These are phyloP conservation scores for Tardiomyces depauwii DNA, from an alignment of 1,139 yeast genomes.

Conservation along the genomic window DNA sequence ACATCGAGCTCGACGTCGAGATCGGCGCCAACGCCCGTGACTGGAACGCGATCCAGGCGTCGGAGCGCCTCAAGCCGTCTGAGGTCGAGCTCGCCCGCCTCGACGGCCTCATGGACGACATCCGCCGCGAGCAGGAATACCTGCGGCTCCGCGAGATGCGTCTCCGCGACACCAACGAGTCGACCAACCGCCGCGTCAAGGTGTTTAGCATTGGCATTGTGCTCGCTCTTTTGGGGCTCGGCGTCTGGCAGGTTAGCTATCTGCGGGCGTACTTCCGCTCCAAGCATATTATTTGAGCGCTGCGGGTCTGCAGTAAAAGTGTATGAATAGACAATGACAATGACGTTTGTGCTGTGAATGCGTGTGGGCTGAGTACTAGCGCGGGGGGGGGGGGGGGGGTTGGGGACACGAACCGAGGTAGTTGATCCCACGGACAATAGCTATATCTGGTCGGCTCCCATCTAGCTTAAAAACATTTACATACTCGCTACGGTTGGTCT, in stretches of 20 bases:
- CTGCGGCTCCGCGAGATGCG: constrained; percentile 80
- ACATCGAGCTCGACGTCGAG: constrained; percentile 82
- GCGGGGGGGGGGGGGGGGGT: too few relatives aligned
- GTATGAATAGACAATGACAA: background rate
- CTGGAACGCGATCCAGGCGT: constrained; percentile 91
- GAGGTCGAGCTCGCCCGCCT: constrained; percentile 80
- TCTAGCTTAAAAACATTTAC: too few relatives aligned
- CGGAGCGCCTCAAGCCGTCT: constrained; percentile 84
- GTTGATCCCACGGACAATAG: too few relatives aligned
- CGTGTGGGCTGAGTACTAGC: too few relatives aligned
- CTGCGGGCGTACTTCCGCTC: constrained; percentile 89
- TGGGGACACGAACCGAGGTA: too few relatives aligned
- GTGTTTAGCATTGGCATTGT: constrained; percentile 67
- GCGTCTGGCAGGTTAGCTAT: constrained; percentile 86
- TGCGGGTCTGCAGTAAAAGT: background rate
- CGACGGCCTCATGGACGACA: constrained; percentile 74
- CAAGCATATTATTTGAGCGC: constrained; percentile 67
- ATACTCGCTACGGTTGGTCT: too few relatives aligned
- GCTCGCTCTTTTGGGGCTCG: constrained; percentile 60
- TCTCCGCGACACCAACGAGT: constrained; percentile 92
- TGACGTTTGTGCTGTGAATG: too few relatives aligned
- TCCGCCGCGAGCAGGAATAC: constrained; percentile 66
- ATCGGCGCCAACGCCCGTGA: constrained; percentile 96
- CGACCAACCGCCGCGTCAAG: constrained; percentile 73
- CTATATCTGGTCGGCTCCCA: too few relatives aligned